phyloP scores from a whole-genome alignment of 352 stramenopile genomes.

The Phytophthora melonis region DNA sequence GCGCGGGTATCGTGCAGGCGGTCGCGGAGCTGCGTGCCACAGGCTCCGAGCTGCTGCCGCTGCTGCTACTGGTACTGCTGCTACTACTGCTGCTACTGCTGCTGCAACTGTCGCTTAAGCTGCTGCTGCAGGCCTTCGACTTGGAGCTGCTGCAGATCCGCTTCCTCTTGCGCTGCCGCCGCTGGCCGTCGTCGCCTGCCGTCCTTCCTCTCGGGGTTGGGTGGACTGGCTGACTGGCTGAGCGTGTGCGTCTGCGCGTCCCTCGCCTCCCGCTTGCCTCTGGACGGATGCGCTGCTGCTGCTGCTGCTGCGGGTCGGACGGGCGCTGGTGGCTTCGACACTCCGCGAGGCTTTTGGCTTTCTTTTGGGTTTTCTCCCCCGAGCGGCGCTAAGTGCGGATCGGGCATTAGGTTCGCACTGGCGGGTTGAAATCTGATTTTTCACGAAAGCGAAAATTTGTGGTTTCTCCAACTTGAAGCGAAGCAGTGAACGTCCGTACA shows the following conservation, averaged over 20 bases:
- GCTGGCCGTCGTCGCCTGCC: constrained; percentile 31
- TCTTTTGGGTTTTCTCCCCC: constrained; percentile 17
- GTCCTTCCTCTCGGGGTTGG: constrained; percentile 25
- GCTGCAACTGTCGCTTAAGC: constrained; percentile 17
- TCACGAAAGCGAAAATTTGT: no score
- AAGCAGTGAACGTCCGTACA: no score
- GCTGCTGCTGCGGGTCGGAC: neutral
- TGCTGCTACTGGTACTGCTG: constrained; percentile 10
- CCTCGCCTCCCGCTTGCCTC: neutral
- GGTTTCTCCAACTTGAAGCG: no score
- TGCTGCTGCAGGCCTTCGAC: constrained; percentile 30
- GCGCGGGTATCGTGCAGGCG: constrained; percentile 46
- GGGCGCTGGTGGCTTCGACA: neutral
- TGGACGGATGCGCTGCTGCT: neutral
- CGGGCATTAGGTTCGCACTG: neutral
- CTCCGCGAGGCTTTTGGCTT: constrained; percentile 4
- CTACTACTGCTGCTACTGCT: neutral
- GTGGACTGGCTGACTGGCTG: neutral
- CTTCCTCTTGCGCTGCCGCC: constrained; percentile 33
- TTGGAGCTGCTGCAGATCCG: constrained; percentile 17
- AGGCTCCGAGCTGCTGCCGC: constrained; percentile 31
- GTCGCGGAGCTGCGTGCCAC: constrained; percentile 37
- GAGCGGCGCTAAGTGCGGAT: constrained; percentile 12
- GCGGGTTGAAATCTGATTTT: no score
- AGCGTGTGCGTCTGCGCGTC: neutral